Base-by-base conservation (phyloP, 257 asterid genomes). In the Linderniella brevidens region DNA sequence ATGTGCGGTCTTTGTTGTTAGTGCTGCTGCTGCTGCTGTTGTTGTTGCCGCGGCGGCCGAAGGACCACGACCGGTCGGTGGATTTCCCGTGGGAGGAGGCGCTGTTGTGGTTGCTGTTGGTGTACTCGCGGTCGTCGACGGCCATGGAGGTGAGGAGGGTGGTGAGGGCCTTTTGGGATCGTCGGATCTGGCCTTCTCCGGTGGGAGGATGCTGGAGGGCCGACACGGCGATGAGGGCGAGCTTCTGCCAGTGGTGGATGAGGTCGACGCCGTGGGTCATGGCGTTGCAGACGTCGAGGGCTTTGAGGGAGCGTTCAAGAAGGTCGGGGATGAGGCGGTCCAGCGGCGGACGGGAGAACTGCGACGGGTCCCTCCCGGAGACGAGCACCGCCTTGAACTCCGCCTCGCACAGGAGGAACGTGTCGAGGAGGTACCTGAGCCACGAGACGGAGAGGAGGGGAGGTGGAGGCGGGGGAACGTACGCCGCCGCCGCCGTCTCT, bases 211-310 rank as follows among this genome's bases (percentile, higher is more conserved):
- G 98, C 4, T 58, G 62, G 0, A 88, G 54, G 0, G 92, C 79
- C 0, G 62, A 16, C 11, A 78, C 85, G 0, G 80, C 82, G 18
- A 85, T 78, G 57, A 68, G 72, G 2, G 76, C 90, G 1, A 88
- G 74, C 11, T 69, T 69, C 17, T 76, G 98, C 95, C 98, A 84
- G 38, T 76, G 90, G 4, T 52, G 50, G 11, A 84, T 46, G n/a
- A 78, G 84, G 47, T 88, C 98, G 5, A 84, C 37, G 43, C 94
- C 98, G 52, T 78, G 82, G 1, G 82, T 66, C 52, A 84, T 71
- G 47, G 98, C 94, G 64, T 84, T 84, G 29, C 88, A 78, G 29
- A 80, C 49, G 61, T 84, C 98, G 1, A 84, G 80, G 4, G 95
- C 86, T 62, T 84, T 88, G 0, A 84, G 65, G 0, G 86, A 53